Base-by-base conservation (phyloP, 768 basidiomycete genomes). In the Artomyces pyxidatus region DNA sequence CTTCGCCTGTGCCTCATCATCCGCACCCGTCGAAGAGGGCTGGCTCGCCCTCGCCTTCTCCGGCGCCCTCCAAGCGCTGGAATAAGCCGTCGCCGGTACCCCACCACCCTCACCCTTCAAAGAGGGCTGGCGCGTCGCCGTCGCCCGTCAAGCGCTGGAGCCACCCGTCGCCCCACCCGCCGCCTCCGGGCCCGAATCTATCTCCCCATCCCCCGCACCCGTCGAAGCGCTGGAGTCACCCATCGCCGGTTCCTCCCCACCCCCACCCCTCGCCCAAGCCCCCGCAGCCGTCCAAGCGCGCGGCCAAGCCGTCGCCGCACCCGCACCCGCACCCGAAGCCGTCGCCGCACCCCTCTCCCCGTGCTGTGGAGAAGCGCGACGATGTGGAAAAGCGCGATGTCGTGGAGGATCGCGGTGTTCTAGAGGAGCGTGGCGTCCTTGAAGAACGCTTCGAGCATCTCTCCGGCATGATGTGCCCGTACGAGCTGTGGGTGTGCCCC, bases 401-500 rank as follows among this genome's bases (percentile, higher is more conserved):
- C n/a, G n/a, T n/a, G n/a, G n/a, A n/a, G n/a, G n/a, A n/a, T n/a
- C n/a, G n/a, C n/a, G n/a, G n/a, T n/a, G n/a, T n/a, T n/a, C n/a
- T n/a, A n/a, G 32, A 12, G 14, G 4, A 35, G 32, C 32, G 14
- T 6, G 0, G 32, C 32, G 32, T n/a, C n/a, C 3, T n/a, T 9
- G 35, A 46, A 16, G 29, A 37, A 16, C 35, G 32, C 7, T 35
- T 35, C 32, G 32, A 35, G 14, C 32, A 17, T 35, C 14, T 35
- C 14, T 35, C 32, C 5, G 32, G 17, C 6, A 7, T 35, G 32
- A 12, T 19, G 0, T 53, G 51, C 26, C 51, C 51, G 10, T 42
- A 30, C n/a, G 42, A 48, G 19, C 29, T 53, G 25, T 39, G 17
- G 0, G 48, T 48, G 26, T 53, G 51, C 43, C 48, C 48, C 16